phyloP scores from a whole-genome alignment of 2,329 filamentous ascomycete genomes.

The Ophiostoma triangulosporum region DNA sequence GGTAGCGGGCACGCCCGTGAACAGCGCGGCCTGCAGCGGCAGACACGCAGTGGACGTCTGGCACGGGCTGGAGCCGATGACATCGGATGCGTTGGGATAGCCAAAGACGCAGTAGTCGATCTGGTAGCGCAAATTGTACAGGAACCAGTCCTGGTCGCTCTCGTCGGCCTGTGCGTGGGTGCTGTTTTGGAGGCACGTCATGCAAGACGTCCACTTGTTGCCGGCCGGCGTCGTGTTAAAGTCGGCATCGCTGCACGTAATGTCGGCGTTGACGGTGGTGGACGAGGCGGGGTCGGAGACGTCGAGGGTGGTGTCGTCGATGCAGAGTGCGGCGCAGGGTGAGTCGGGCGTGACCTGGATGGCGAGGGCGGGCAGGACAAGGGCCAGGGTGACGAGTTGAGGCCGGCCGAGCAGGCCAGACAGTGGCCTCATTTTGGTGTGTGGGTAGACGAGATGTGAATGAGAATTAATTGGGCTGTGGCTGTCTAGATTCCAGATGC shows the following conservation, averaged over 20 bases:
- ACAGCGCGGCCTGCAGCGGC: constrained; percentile 27
- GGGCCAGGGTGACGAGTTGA: no score
- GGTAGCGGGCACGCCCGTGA: constrained; percentile 26
- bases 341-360: constrained; percentile 41
- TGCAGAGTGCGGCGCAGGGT: constrained; percentile 37
- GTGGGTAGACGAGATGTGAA: no score
- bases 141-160: constrained; percentile 41
- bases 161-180: constrained; percentile 31
- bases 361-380: constrained; percentile 16
- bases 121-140: constrained; percentile 41
- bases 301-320: constrained; percentile 22
- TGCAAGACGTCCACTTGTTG: constrained; percentile 34
- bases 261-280: constrained; percentile 29
- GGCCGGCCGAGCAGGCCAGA: no score
- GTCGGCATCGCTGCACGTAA: constrained; percentile 33
- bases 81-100: constrained; percentile 32
- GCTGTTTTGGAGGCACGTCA: constrained; percentile 40
- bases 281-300: constrained; percentile 27
- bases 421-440: no score
- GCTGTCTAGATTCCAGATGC: no score
- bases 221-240: constrained; percentile 27
- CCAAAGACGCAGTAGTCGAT: constrained; percentile 40
- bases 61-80: constrained; percentile 34
- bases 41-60: constrained; percentile 38
- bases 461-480: no score